Percentiles rank a stretch among this genome's conserved stretches.
Evolutionary conservation across 345 rosid genomes (phyloP).

Genomic region (Reutealis trisperma): DNA sequence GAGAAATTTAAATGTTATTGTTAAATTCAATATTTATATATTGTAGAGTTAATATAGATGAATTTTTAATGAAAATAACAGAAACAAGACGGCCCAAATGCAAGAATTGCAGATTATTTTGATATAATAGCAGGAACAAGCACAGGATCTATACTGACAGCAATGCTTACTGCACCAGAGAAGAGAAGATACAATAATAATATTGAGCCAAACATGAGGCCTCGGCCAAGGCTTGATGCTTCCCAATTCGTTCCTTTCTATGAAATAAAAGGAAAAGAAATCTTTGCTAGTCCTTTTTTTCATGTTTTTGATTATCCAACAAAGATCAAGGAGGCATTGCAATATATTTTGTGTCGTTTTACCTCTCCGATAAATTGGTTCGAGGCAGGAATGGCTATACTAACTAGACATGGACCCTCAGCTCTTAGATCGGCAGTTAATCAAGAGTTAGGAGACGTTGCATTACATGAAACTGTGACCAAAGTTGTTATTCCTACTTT

Average conservation of each 20-base stretch:
- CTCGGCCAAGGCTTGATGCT: neutral
- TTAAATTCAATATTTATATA: too few species aligned
- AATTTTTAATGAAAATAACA: neutral
- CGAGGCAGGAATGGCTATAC: neutral
- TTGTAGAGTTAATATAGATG: too few species aligned
- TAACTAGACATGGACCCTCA: neutral
- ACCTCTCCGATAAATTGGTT: neutral
- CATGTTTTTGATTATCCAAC: neutral
- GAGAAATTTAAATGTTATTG: too few species aligned
- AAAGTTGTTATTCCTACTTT: neutral
- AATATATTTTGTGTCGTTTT: neutral
- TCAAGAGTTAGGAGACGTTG: neutral
- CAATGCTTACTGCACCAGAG: neutral
- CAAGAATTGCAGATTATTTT: neutral
- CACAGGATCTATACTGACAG: neutral
- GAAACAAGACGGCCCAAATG: neutral
- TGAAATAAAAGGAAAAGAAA: neutral
- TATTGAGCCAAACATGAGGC: neutral
- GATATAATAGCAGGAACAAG: neutral
- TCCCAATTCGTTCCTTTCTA: neutral
- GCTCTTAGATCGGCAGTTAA: neutral
- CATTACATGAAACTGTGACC: neutral
- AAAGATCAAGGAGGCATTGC: neutral
- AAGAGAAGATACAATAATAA: neutral
- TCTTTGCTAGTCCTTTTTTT: neutral